Base-by-base conservation (phyloP, 2,329 filamentous ascomycete species). In the Neofusicoccum kwambonambiense region DNA sequence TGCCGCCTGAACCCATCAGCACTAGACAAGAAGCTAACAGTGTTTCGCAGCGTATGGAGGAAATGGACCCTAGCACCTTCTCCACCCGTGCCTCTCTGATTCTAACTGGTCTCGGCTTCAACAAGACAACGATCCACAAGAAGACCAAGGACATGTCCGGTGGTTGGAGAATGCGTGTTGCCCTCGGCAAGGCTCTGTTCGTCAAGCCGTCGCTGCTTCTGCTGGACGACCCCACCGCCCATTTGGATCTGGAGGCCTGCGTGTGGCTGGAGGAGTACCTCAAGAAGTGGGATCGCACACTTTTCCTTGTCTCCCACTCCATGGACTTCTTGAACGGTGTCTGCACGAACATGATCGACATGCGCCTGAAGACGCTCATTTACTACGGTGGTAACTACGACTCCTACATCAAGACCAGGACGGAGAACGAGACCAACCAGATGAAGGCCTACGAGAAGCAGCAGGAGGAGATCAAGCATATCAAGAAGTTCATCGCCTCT, bases 341-440 rank as follows among this genome's bases (percentile, higher is more conserved):
- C 74, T 99, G 95, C 86, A 89, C 89, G 70, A 97, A 83, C 87
- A 98, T 99, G 94, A 92, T 99, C 74, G 96, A 99, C 76, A 98
- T 99, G 95, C 91, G 95, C 73, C 80, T 85, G 77, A 92, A 91
- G 83, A 83, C 90, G 78, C 90, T 99, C 72, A 81, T 93, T 69
- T 99, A 99, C 90, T 99, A 97, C 77, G 96, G 95, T 87, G 95
- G 96, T 87, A 98, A 99, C 88, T 99, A 98, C 87, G 95, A 99
- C 81, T 93, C 93, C 50, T 83, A 99, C 85, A 83, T 88, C 82
- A 99, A 98, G 91, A 98, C 94, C 61, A 88, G 94, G 68, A 82
- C 86, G 64, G 95, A 99, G 82, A 90, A 97, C 81, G 95, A 99
- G 82, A 89, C 89, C 80, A 99, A 99, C 84, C 95, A 99, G 85